phyloP scores from a whole-genome alignment of 108 stramenopile species.

The Cyclotella baltica region DNA sequence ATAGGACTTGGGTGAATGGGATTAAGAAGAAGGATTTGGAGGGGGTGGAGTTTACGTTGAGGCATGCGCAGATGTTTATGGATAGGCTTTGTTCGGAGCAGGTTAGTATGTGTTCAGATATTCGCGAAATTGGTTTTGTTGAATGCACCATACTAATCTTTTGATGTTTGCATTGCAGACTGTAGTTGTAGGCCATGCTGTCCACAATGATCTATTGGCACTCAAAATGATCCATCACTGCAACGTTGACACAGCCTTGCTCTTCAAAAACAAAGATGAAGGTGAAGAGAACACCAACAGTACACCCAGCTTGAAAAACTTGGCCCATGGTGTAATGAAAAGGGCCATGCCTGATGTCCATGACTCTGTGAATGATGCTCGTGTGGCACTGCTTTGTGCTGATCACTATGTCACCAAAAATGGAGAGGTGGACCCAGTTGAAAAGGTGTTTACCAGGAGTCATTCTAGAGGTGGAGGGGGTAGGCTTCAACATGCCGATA shows the following conservation, averaged over 20 bases:
- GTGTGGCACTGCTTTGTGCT: slow-evolving; percentile 69
- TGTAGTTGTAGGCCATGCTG: slow-evolving; percentile 93
- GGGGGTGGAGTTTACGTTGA: slow-evolving; percentile 87
- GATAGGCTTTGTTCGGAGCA: slow-evolving; percentile 83
- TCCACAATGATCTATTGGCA: slow-evolving; percentile 91
- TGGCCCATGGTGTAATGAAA: slow-evolving; percentile 66
- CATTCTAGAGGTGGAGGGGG: slow-evolving; percentile 25
- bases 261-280: slow-evolving; percentile 62
- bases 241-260: slow-evolving; percentile 88
- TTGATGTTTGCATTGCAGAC: slow-evolving; percentile 58
- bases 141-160: not conserved
- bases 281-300: slow-evolving; percentile 52
- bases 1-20: slow-evolving; percentile 93
- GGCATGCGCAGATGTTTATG: slow-evolving; percentile 95
- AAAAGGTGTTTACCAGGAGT: slow-evolving; percentile 49
- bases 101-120: not conserved
- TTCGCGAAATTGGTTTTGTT: not conserved
- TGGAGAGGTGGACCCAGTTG: slow-evolving; percentile 68
- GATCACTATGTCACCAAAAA: slow-evolving; percentile 52
- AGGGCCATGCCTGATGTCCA: slow-evolving; percentile 85
- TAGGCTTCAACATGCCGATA: slow-evolving; percentile 19
- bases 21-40: slow-evolving; percentile 84
- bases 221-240: slow-evolving; percentile 87
- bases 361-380: slow-evolving; percentile 90
- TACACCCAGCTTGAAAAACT: slow-evolving; percentile 77